These are phyloP conservation scores for Gonapodya prolifera DNA, from an alignment of 192 early-diverging fungal species.

Conservation along the genomic window DNA sequence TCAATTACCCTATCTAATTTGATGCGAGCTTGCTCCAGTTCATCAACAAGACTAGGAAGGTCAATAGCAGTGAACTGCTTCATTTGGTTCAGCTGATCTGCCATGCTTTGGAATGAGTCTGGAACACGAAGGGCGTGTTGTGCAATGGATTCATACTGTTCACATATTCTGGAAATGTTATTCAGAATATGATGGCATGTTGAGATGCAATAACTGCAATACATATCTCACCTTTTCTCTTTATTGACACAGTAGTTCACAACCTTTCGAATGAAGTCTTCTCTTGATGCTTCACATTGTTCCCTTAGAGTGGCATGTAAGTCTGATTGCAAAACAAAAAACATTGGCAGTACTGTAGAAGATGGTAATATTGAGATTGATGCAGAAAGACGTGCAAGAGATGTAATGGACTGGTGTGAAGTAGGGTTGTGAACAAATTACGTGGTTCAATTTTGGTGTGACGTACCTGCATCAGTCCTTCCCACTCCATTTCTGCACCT, in stretches of 20 bases:
- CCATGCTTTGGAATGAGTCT: slow-evolving; percentile 53
- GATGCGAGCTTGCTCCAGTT: slow-evolving; percentile 35
- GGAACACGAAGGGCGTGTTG: slow-evolving; percentile 33
- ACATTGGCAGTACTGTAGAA: background rate
- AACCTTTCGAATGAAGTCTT: slow-evolving; percentile 30
- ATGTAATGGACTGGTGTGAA: background rate
- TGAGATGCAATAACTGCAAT: background rate
- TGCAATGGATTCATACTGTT: slow-evolving; percentile 34
- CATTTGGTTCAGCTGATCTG: slow-evolving; percentile 49
- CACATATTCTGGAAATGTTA: slow-evolving; percentile 27
- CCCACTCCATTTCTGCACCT: background rate
- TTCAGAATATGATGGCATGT: background rate
- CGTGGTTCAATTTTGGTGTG: background rate
- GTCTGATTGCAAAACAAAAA: background rate
- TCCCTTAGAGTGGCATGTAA: slow-evolving; percentile 6
- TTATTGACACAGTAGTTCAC: slow-evolving; percentile 3
- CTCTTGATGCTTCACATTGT: slow-evolving; percentile 21
- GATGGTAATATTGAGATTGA: background rate
- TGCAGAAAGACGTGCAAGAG: background rate
- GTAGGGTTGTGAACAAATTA: slow-evolving; percentile 5
- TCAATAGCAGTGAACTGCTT: slow-evolving; percentile 24
- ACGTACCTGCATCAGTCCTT: background rate
- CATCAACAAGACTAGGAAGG: slow-evolving; percentile 28
- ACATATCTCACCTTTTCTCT: slow-evolving; percentile 9
- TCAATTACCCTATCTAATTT: slow-evolving; percentile 40